Evolutionary conservation across 2,329 filamentous ascomycete species (phyloP), one percentile per base, ranked within the genome.

Genomic region (Fusarium pseudonygamai): DNA sequence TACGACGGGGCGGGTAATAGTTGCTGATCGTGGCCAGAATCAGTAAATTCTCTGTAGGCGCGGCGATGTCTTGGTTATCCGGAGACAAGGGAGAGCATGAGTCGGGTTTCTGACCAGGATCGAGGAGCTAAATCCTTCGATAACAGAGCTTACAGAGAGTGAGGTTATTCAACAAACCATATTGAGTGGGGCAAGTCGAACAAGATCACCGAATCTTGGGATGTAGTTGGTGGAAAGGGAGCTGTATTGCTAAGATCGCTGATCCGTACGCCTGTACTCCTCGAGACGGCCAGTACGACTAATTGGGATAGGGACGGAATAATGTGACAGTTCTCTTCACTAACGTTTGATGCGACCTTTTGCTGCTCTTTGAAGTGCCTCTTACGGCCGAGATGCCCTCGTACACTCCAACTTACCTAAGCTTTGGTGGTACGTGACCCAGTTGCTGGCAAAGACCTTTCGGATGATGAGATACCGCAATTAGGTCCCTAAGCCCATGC

Each of bases 1-100:
- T 30, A 55, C 24, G 50, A 13, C 3, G 7, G 4, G 2, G 14
- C 5, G 5, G 18, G 9, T 13, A 1, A 5, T 22, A 9, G 6
- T 26, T 22, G 15, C 3, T 53, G 24, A 18, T n/a, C 14, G 2
- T 28, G 49, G 32, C 14, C 3, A 37, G 20, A 5, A 28, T 37
- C 5, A 1, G 32, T 14, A 16, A 6, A 22, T 28, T 16, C 5
- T 20, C 30, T 34, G 16, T 14, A 24, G 12, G 46, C 4, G 28
- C 4, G 6, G 5, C 5, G 45, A 47, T 47, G 6, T 16, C 5
- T 6, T 1, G 20, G 45, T n/a, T 14, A n/a, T n/a, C 14, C 16
- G 9, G 45, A 30, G 20, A 16, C 10, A 4, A 47, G 3, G 14
- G 20, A 30, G n/a, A 28, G 18, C 26, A 12, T 16, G 14, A 28